Evolutionary conservation across 805 yeast species (phyloP), one percentile per base, ranked within the genome.

Genomic region (Monosporozyma siamensis): DNA sequence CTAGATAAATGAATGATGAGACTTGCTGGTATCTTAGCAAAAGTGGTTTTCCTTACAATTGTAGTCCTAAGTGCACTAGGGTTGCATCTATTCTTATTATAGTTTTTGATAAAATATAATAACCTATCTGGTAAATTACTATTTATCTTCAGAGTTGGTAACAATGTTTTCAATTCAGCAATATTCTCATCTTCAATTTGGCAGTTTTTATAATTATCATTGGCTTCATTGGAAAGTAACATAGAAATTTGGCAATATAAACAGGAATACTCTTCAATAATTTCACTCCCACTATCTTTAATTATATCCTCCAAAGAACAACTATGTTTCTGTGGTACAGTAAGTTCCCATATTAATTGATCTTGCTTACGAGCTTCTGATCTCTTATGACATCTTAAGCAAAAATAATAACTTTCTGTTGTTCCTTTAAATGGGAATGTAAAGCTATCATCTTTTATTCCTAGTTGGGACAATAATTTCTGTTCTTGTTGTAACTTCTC

Each of bases 1-100:
- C 97, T 70, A 8, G 95, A 86, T 34, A 92, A 63, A 59, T 90
- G 97, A n/a, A 90, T 64, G 0, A 84, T 75, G 39, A 92, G 68
- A 6, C 85, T 65, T 42, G 74, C 70, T 0, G 98, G 97, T 4
- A 85, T 74, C 42, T 72, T 70, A 10, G 76, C 68, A 32, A 87
- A 70, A 20, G 70, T 68, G 0, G 80, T 76, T 47, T 72, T 74
- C 55, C 85, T 83, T 25, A 77, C 74, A 4, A 90, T 86, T 0
- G 80, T 75, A 1, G 90, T 75, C 35, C 75, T 74, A 3, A 84
- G 55, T 8, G 61, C 53, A 20, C 68, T 63, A 2, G 78, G 60
- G 30, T 67, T 67, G 38, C 73, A 62, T 0, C 73, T 73, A 7
- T 61, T 58, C 38, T 64, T 64, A 11, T 66, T 61, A 54, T 78